phyloP scores from a whole-genome alignment of 768 basidiomycete species.

The Pholiota microspora region DNA sequence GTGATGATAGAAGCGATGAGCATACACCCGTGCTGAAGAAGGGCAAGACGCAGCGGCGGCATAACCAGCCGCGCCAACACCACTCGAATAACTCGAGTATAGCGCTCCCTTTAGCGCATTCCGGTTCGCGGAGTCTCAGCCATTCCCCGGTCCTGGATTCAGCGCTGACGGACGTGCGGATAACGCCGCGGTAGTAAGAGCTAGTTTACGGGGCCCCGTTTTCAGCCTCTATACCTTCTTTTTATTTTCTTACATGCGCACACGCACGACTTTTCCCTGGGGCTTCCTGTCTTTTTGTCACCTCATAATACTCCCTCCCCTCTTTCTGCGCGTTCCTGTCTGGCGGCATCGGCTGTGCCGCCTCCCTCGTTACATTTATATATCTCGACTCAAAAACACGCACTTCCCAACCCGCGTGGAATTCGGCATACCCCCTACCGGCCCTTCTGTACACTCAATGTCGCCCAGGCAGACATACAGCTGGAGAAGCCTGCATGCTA shows the following conservation, averaged over 20 bases:
- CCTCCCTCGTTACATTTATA: not conserved
- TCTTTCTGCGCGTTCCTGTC: not conserved
- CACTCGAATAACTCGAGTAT: conserved; percentile 13
- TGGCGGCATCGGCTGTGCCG: not conserved
- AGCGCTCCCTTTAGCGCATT: conserved; percentile 20
- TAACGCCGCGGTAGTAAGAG: conserved; percentile 23
- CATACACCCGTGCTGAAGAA: conserved; percentile 34
- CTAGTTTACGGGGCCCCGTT: not conserved
- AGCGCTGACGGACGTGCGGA: conserved; percentile 39
- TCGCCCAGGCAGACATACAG: not conserved
- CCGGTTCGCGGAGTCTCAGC: conserved; percentile 50
- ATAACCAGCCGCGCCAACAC: conserved; percentile 16
- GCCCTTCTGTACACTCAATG: not conserved
- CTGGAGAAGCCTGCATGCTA: too few species aligned
- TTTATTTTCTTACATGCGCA: not conserved
- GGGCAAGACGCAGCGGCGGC: conserved; percentile 13
- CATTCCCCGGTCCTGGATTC: conserved; percentile 44
- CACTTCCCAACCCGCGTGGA: not conserved
- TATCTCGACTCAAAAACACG: not conserved
- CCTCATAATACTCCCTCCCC: not conserved
- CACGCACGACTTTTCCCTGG: not conserved
- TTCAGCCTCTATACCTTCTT: not conserved
- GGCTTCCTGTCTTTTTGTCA: not conserved
- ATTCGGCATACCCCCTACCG: not conserved
- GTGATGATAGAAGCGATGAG: conserved; percentile 48